A percentile compares a stretch with the other conserved stretches of the same genome.
Evolutionary conservation across 2,329 filamentous ascomycete genomes (phyloP).

Genomic region (Alternaria brassicicola): DNA sequence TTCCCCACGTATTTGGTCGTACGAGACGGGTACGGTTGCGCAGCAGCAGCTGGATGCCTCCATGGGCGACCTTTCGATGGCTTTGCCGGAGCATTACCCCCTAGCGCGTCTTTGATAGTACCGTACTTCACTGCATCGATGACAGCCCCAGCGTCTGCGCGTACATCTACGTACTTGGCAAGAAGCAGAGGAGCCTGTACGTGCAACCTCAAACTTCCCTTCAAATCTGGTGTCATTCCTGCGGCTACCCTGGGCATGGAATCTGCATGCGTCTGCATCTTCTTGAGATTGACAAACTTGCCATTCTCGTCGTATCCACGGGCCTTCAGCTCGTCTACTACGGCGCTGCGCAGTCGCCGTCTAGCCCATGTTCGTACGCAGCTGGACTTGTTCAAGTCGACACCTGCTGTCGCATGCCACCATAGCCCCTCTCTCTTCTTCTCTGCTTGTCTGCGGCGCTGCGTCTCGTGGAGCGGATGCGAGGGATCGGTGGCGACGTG

Average conservation of each 20-base stretch:
- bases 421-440: constrained; percentile 39
- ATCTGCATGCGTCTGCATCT: constrained; percentile 1
- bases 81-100: neutral
- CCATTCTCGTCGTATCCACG: constrained; percentile 39
- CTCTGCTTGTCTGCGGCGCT: constrained; percentile 22
- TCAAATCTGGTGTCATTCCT: constrained; percentile 19
- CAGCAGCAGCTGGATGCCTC: neutral
- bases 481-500: constrained; percentile 27
- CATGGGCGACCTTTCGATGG: neutral
- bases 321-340: constrained; percentile 36
- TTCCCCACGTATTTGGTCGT: neutral
- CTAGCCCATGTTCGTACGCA: constrained; percentile 43
- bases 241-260: constrained; percentile 5
- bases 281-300: constrained; percentile 19
- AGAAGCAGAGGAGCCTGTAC: constrained; percentile 27
- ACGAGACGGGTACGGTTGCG: neutral
- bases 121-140: constrained; percentile 20
- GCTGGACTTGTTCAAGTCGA: constrained; percentile 36
- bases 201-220: constrained; percentile 38
- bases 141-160: constrained; percentile 24
- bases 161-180: constrained; percentile 37
- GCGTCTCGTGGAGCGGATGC: constrained; percentile 36
- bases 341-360: constrained; percentile 38
- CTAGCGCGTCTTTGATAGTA: neutral
- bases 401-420: constrained; percentile 38